A percentile compares a stretch with the other conserved stretches of the same genome.
Evolutionary conservation across 257 asterid genomes (phyloP).

Genomic region (Nicotiana obtusifolia): DNA sequence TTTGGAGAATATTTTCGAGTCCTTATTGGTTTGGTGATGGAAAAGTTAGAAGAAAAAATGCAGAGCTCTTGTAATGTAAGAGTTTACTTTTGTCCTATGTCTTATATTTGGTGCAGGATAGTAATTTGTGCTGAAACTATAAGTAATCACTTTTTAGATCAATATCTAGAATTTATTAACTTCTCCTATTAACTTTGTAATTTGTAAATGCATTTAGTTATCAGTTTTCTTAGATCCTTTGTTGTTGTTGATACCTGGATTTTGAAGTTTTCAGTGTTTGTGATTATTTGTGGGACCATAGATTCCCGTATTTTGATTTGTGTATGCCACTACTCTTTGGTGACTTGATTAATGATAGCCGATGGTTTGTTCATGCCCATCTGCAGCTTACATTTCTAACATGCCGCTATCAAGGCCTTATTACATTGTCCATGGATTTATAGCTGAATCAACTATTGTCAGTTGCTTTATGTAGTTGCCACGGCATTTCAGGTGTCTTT

Average conservation of each 20-base stretch:
- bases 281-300: not conserved
- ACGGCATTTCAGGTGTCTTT: not conserved
- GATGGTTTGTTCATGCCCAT: not conserved
- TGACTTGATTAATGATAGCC: not conserved
- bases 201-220: not conserved
- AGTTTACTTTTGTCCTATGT: constrained; percentile 13
- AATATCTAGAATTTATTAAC: not conserved
- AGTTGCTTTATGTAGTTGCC: not conserved
- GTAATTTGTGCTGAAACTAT: no score
- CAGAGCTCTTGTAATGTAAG: constrained; percentile 41
- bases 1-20: constrained; percentile 26
- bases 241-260: not conserved
- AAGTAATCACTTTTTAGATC: not conserved
- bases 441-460: not conserved
- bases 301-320: not conserved
- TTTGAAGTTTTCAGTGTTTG: not conserved
- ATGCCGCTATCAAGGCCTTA: not conserved
- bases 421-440: not conserved
- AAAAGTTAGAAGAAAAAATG: constrained; percentile 36
- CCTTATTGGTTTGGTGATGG: constrained; percentile 32
- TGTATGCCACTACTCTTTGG: not conserved
- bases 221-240: not conserved
- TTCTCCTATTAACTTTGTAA: not conserved
- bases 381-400: not conserved
- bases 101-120: constrained; percentile 1